These are phyloP conservation scores for Chaetoceros muelleri DNA, from an alignment of 108 stramenopile genomes.

Conservation along the genomic window DNA sequence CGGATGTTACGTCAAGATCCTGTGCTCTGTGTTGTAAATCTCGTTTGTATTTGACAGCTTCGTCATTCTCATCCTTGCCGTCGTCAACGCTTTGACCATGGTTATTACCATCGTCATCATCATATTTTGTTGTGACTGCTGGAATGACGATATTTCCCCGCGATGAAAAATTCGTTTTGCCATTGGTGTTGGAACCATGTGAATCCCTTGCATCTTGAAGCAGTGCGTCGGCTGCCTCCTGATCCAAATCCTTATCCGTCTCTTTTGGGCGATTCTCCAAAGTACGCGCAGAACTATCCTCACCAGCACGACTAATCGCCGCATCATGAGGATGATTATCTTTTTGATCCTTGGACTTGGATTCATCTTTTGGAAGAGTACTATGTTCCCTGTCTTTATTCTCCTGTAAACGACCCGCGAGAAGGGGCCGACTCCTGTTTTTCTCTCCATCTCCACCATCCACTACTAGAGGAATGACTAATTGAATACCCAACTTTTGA, in stretches of 20 bases:
- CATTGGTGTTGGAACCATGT: not conserved
- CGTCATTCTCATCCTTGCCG: conserved; percentile 6
- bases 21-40: conserved; percentile 24
- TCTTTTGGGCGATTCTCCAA: too few species aligned
- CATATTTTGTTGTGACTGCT: not conserved
- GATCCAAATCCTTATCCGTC: not conserved
- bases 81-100: not conserved
- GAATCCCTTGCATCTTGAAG: not conserved
- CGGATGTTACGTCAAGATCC: conserved; percentile 33
- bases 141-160: not conserved
- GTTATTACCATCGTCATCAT: not conserved
- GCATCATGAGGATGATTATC: too few species aligned
- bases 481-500: not conserved
- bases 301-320: too few species aligned
- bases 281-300: too few species aligned
- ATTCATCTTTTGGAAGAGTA: not conserved
- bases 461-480: not conserved
- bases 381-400: too few species aligned
- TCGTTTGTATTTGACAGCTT: conserved; percentile 20
- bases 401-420: too few species aligned
- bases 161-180: not conserved
- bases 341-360: not conserved
- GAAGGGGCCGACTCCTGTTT: not conserved
- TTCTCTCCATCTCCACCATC: too few species aligned
- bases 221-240: conserved; percentile 1